These are phyloP conservation scores for Platanus orientalis DNA, from an alignment of 164 flowering plant genomes.

Conservation along the genomic window DNA sequence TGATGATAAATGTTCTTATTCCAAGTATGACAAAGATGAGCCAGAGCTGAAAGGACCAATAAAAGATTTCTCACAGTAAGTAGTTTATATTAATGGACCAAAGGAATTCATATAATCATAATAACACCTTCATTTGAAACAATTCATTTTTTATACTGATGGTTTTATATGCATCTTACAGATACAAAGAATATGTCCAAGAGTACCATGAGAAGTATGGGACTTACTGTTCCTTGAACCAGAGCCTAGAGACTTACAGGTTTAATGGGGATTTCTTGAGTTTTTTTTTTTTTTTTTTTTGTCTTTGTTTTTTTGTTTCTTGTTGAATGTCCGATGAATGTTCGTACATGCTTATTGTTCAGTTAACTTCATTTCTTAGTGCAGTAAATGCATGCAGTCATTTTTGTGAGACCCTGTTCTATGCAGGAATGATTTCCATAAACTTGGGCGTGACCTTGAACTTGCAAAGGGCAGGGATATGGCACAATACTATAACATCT, in stretches of 20 bases:
- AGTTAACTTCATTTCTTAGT: neutral
- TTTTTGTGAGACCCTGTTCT: conserved; percentile 4
- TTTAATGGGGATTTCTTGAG: conserved; percentile 17
- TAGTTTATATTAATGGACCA: conserved; percentile 11
- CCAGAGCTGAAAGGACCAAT: conserved; percentile 90
- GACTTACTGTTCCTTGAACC: conserved; percentile 59
- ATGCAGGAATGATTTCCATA: conserved; percentile 57
- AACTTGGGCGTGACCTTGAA: conserved; percentile 63
- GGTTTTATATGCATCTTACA: conserved; percentile 27
- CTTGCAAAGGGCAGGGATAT: conserved; percentile 59
- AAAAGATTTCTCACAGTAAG: conserved; percentile 72
- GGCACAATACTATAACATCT: conserved; percentile 43
- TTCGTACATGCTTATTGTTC: neutral
- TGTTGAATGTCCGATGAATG: conserved; percentile 2
- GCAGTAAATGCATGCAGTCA: neutral
- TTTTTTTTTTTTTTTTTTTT: neutral
- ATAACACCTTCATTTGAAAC: too few relatives aligned
- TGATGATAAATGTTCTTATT: conserved; percentile 56
- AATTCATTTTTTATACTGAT: neutral
- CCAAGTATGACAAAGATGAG: conserved; percentile 80
- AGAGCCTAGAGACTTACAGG: conserved; percentile 68
- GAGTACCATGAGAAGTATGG: conserved; percentile 82
- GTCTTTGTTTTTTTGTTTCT: neutral
- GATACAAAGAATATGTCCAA: conserved; percentile 82
- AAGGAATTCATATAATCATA: too few relatives aligned